A percentile compares a stretch with the other conserved stretches of the same genome.
phyloP scores from a whole-genome alignment of 2,329 filamentous ascomycete genomes.

The Penicillium sp. region DNA sequence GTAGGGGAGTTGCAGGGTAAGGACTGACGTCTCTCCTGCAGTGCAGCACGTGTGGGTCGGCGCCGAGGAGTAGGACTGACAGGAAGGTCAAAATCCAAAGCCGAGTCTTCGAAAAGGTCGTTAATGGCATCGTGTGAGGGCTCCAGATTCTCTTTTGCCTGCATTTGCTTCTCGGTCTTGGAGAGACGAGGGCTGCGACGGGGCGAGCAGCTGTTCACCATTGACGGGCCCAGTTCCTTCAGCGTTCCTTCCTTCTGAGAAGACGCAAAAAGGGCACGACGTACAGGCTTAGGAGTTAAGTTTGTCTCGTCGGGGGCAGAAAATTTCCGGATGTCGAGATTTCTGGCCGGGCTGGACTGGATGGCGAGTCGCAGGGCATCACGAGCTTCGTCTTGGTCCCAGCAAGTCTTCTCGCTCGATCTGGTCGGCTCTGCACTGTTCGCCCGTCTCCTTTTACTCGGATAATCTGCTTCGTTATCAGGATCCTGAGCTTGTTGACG shows the following conservation, averaged over 20 bases:
- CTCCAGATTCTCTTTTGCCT: slow-evolving; percentile 55
- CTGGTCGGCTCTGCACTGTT: slow-evolving; percentile 44
- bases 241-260: slow-evolving; percentile 32
- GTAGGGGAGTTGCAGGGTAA: slow-evolving; percentile 35
- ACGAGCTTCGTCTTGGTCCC: slow-evolving; percentile 36
- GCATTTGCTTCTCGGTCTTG: slow-evolving; percentile 34
- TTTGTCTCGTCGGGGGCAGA: slow-evolving; percentile 43
- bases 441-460: slow-evolving; percentile 40
- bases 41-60: slow-evolving; percentile 45
- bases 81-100: slow-evolving; percentile 50
- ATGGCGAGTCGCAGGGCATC: slow-evolving; percentile 50
- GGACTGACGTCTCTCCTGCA: slow-evolving; percentile 32
- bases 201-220: slow-evolving; percentile 42
- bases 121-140: slow-evolving; percentile 51
- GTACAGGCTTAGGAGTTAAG: slow-evolving; percentile 51
- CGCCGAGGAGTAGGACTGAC: slow-evolving; percentile 48
- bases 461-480: slow-evolving; percentile 27
- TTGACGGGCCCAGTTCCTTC: slow-evolving; percentile 32
- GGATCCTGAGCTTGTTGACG: slow-evolving; percentile 16
- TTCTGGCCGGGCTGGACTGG: slow-evolving; percentile 55
- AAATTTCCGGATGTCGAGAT: slow-evolving; percentile 41
- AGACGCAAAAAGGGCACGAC: slow-evolving; percentile 41
- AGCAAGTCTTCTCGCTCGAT: slow-evolving; percentile 28
- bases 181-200: slow-evolving; percentile 38
- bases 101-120: slow-evolving; percentile 59